Conservation (phyloP, 2,329 filamentous ascomycete species). For the Ceratocystis albifundus region DNA sequence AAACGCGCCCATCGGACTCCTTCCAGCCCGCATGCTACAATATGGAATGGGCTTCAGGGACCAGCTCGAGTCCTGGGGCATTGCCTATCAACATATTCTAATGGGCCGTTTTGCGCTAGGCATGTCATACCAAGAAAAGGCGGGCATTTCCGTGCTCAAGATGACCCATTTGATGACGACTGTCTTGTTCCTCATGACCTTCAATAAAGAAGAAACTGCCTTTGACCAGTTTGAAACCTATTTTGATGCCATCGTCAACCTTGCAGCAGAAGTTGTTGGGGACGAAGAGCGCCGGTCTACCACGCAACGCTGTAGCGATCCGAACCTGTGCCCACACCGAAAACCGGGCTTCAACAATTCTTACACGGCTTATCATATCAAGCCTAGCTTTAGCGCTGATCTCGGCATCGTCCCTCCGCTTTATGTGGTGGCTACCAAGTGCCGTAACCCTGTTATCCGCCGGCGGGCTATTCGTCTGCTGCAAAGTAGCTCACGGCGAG, state of each 20-base stretch:
- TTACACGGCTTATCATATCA: slow-evolving; percentile 41
- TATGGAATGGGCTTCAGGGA: slow-evolving; percentile 39
- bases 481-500: slow-evolving; percentile 47
- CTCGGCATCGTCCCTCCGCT: slow-evolving; percentile 53
- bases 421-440: slow-evolving; percentile 56
- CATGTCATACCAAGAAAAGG: slow-evolving; percentile 44
- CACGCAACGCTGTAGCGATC: slow-evolving; percentile 36
- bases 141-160: slow-evolving; percentile 49
- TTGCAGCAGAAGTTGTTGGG: slow-evolving; percentile 49
- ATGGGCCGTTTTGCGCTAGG: slow-evolving; percentile 38
- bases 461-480: slow-evolving; percentile 51
- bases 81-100: slow-evolving; percentile 46
- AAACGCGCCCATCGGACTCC: slow-evolving; percentile 42
- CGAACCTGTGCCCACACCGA: slow-evolving; percentile 35
- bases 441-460: slow-evolving; percentile 45
- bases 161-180: slow-evolving; percentile 50
- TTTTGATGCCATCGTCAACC: slow-evolving; percentile 45
- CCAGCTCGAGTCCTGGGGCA: slow-evolving; percentile 44
- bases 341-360: slow-evolving; percentile 32
- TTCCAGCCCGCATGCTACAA: slow-evolving; percentile 39
- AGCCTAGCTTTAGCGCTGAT: slow-evolving; percentile 52
- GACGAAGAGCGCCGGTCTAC: slow-evolving; percentile 44
- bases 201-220: slow-evolving; percentile 45
- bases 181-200: slow-evolving; percentile 49
- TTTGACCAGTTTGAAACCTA: slow-evolving; percentile 45